A percentile compares a stretch with the other conserved stretches of the same genome.
These are phyloP conservation scores for Rhynchospora breviuscula DNA, from an alignment of 176 grass and related monocot species.

Conservation along the genomic window DNA sequence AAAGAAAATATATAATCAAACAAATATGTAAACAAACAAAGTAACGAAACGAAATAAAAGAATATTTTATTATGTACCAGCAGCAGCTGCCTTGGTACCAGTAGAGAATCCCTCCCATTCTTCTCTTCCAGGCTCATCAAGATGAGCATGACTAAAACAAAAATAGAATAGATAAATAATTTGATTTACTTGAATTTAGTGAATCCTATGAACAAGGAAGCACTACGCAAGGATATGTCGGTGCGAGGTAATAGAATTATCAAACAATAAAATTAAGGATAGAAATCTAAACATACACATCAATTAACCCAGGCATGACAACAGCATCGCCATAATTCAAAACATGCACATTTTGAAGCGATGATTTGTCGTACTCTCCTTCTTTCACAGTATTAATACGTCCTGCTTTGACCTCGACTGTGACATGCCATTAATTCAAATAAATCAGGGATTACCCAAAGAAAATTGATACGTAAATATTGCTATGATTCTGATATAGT, in stretches of 20 bases:
- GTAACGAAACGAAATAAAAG: not conserved
- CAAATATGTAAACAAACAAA: not conserved
- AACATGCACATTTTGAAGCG: constrained; percentile 29
- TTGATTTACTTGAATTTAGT: not conserved
- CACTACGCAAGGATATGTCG: not conserved
- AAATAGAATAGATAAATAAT: not conserved
- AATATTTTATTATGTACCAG: constrained; percentile 35
- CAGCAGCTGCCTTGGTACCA: constrained; percentile 85
- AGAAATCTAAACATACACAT: constrained; percentile 46
- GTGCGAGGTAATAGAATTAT: not conserved
- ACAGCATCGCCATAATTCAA: constrained; percentile 80
- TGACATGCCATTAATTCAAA: not conserved
- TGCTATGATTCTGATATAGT: not conserved
- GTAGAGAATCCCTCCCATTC: constrained; percentile 96
- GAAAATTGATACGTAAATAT: not conserved
- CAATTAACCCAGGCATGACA: constrained; percentile 93
- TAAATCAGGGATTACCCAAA: constrained; percentile 1
- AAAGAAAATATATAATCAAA: not conserved
- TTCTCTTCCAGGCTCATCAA: constrained; percentile 74
- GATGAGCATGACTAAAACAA: constrained; percentile 71
- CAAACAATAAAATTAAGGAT: not conserved
- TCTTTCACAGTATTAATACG: constrained; percentile 56
- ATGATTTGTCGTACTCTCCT: constrained; percentile 39
- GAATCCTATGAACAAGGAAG: not conserved
- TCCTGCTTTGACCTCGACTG: constrained; percentile 85